Conservation (phyloP, 208 protist species). For the Leishmania lainsoni region DNA sequence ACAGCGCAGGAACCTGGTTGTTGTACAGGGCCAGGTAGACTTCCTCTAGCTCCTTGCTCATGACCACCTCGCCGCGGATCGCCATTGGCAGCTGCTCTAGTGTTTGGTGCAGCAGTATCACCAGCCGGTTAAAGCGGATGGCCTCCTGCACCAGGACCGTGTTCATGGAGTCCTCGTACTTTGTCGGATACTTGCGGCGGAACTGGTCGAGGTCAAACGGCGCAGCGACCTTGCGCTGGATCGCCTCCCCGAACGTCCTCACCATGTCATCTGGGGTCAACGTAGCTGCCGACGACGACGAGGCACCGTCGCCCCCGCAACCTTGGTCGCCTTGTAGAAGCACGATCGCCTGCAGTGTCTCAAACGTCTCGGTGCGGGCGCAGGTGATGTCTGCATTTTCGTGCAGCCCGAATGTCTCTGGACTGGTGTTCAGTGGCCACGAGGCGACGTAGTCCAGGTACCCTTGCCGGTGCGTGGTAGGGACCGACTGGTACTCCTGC, state of each 20-base stretch:
- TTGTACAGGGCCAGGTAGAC: slow-evolving; percentile 94
- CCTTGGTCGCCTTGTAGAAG: slow-evolving; percentile 75
- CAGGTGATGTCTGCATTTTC: slow-evolving; percentile 98
- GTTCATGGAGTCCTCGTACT: slow-evolving; percentile 98
- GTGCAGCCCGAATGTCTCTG: slow-evolving; percentile 97
- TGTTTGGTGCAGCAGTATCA: slow-evolving; percentile 78
- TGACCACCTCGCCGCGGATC: slow-evolving; percentile 98
- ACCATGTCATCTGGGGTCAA: slow-evolving; percentile 86
- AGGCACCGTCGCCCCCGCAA: background rate
- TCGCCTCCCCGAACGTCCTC: slow-evolving; percentile 72
- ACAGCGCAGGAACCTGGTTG: slow-evolving; percentile 95
- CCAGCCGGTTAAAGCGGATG: slow-evolving; percentile 95
- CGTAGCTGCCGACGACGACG: slow-evolving; percentile 15
- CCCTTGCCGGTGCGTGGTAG: slow-evolving; percentile 67
- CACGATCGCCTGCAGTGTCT: slow-evolving; percentile 87
- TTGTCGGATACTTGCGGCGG: slow-evolving; percentile 90
- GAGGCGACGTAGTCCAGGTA: slow-evolving; percentile 92
- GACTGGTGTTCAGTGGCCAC: slow-evolving; percentile 94
- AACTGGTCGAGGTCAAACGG: slow-evolving; percentile 91
- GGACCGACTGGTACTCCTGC: slow-evolving; percentile 84
- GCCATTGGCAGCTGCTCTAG: slow-evolving; percentile 90
- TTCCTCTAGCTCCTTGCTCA: slow-evolving; percentile 96
- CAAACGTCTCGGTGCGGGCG: slow-evolving; percentile 92
- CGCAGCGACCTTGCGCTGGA: slow-evolving; percentile 72
- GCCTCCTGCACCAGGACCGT: slow-evolving; percentile 98